Conservation (phyloP, 257 asterid genomes). For the Ligustrum vulgare region DNA sequence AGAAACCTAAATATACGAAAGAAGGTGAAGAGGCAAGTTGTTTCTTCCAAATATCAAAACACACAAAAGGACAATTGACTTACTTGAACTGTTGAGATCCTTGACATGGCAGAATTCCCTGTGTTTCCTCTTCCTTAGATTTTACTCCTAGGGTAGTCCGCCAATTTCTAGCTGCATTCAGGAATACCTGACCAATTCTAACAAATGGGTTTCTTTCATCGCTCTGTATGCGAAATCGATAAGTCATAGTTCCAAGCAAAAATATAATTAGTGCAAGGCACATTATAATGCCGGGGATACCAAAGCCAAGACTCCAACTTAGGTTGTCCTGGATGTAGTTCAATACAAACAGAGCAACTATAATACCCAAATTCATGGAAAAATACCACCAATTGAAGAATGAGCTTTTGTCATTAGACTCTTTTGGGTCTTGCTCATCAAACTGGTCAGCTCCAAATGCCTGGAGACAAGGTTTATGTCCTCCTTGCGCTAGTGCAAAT, state of each 20-base stretch:
- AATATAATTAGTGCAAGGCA: conserved; percentile 21
- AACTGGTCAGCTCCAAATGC: conserved; percentile 35
- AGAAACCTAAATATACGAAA: not conserved
- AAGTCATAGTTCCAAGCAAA: conserved; percentile 25
- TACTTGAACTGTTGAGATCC: conserved; percentile 21
- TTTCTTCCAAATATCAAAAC: not conserved
- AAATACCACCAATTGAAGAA: conserved; percentile 35
- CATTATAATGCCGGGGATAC: conserved; percentile 34
- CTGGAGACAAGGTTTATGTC: conserved; percentile 32
- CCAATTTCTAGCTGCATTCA: conserved; percentile 19
- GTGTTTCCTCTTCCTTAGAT: conserved; percentile 13
- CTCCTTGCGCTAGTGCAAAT: conserved; percentile 28
- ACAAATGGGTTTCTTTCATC: conserved; percentile 14
- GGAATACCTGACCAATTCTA: conserved; percentile 22
- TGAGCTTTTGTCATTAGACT: conserved; percentile 27
- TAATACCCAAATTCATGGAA: conserved; percentile 7
- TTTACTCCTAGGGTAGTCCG: not conserved
- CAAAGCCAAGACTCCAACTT: conserved; percentile 35
- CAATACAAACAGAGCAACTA: conserved; percentile 13
- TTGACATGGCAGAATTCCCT: not conserved
- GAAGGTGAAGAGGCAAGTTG: not conserved
- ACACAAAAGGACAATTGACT: not conserved
- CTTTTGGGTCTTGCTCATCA: conserved; percentile 20
- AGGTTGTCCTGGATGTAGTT: conserved; percentile 29
- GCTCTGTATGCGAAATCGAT: conserved; percentile 8